These are phyloP conservation scores for Puccinia polysora DNA, from an alignment of 1,284 basidiomycete species.

Conservation along the genomic window DNA sequence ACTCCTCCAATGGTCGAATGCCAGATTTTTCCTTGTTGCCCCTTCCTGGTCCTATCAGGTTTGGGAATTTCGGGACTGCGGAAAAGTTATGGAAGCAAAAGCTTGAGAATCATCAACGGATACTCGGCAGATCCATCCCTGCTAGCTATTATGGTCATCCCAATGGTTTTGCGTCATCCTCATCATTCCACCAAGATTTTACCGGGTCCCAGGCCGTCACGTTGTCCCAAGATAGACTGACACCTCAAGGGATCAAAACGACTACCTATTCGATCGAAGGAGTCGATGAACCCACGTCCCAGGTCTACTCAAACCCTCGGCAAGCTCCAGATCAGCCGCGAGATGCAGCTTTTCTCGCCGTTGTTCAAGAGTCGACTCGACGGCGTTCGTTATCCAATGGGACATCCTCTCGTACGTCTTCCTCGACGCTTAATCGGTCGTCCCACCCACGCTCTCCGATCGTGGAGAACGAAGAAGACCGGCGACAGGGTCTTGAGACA, in stretches of 20 bases:
- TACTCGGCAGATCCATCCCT: constrained; percentile 15
- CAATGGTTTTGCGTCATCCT: constrained; percentile 22
- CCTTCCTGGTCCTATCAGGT: constrained; percentile 33
- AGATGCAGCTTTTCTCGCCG: constrained; percentile 13
- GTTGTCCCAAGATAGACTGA: constrained; percentile 3
- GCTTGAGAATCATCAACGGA: constrained; percentile 21
- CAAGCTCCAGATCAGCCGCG: constrained; percentile 8
- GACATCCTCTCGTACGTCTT: constrained; percentile 12
- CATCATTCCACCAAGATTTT: constrained; percentile 1
- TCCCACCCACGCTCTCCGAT: neutral
- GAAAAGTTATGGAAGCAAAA: constrained; percentile 24
- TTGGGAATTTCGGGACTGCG: constrained; percentile 40
- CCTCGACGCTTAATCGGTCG: neutral
- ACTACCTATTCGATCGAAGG: neutral
- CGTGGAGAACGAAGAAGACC: neutral
- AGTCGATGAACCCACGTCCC: neutral
- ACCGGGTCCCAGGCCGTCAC: neutral
- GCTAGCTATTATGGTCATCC: constrained; percentile 22
- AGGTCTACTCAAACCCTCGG: neutral
- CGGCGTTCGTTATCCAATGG: constrained; percentile 32
- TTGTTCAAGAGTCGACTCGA: neutral
- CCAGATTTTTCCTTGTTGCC: constrained; percentile 42
- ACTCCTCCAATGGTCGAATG: constrained; percentile 14
- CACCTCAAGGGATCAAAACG: neutral
- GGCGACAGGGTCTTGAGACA: constrained; percentile 25